These are phyloP conservation scores for Capsella rubella DNA, from an alignment of 441 rosid species.

Conservation along the genomic window DNA sequence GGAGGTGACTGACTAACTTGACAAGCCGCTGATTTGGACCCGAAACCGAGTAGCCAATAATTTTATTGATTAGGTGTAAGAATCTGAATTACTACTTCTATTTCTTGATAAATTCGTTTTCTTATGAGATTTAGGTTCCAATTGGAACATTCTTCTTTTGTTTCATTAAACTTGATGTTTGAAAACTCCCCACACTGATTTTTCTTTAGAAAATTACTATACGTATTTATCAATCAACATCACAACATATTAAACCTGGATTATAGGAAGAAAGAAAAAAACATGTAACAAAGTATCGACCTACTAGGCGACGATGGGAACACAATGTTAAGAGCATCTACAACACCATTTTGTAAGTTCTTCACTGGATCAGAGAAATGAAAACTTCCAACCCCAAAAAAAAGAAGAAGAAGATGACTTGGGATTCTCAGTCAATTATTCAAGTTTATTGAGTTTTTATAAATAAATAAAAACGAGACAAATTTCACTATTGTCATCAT, in stretches of 20 bases:
- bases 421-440: background rate
- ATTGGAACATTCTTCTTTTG: background rate
- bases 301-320: background rate
- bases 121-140: background rate
- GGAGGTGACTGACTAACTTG: background rate
- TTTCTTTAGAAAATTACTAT: too few relatives aligned
- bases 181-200: background rate
- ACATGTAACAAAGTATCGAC: background rate
- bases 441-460: background rate
- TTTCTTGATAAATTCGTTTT: background rate
- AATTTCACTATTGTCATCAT: background rate
- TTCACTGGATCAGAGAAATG: background rate
- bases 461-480: background rate
- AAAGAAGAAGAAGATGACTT: background rate
- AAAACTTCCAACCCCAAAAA: background rate
- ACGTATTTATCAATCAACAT: background rate
- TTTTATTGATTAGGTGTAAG: background rate
- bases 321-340: background rate
- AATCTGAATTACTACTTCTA: background rate
- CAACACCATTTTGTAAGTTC: background rate
- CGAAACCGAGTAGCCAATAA: background rate
- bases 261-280: background rate
- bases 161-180: background rate
- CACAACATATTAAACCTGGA: background rate
- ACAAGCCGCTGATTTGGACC: conserved; percentile 1